Percentiles rank a stretch among this genome's conserved stretches.
Conservation (phyloP, 2,329 filamentous ascomycete species). For the Endothia cerciana region DNA sequence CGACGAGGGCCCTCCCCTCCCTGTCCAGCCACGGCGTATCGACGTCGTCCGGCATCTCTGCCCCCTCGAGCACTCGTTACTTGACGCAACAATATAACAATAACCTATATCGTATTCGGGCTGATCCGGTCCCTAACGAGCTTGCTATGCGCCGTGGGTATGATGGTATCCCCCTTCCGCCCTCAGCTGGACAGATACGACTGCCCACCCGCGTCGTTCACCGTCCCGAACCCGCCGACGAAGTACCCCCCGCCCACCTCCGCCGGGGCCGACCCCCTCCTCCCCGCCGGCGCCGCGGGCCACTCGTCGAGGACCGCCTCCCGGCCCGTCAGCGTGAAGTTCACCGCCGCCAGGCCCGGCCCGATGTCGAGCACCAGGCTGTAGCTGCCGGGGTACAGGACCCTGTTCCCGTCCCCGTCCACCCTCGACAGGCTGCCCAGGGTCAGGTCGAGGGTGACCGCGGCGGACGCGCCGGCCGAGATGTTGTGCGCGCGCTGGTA, state of each 20-base stretch:
- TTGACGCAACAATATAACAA: too few species aligned
- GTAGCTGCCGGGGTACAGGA: conserved; percentile 59
- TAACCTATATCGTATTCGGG: too few species aligned
- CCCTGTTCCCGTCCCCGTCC: conserved; percentile 52
- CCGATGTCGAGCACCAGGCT: conserved; percentile 48
- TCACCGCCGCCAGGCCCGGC: conserved; percentile 43
- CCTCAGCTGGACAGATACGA: neutral
- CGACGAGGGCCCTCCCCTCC: too few species aligned
- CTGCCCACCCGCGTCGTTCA: conserved; percentile 10
- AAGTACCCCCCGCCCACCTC: conserved; percentile 23
- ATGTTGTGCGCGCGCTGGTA: conserved; percentile 52
- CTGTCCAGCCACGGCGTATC: too few species aligned
- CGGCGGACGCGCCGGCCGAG: conserved; percentile 37
- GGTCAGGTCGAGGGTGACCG: conserved; percentile 45
- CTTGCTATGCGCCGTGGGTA: too few species aligned
- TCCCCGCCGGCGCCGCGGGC: conserved; percentile 31
- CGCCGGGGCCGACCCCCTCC: conserved; percentile 6
- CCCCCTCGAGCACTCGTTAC: too few species aligned
- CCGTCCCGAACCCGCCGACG: conserved; percentile 23
- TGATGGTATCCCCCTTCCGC: too few species aligned
- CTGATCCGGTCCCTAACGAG: too few species aligned
- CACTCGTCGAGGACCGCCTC: conserved; percentile 45
- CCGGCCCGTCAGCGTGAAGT: conserved; percentile 52
- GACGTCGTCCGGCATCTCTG: too few species aligned
- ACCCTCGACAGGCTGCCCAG: conserved; percentile 54